Conservation (phyloP, 257 asterid genomes). For the Linaria vulgaris region DNA sequence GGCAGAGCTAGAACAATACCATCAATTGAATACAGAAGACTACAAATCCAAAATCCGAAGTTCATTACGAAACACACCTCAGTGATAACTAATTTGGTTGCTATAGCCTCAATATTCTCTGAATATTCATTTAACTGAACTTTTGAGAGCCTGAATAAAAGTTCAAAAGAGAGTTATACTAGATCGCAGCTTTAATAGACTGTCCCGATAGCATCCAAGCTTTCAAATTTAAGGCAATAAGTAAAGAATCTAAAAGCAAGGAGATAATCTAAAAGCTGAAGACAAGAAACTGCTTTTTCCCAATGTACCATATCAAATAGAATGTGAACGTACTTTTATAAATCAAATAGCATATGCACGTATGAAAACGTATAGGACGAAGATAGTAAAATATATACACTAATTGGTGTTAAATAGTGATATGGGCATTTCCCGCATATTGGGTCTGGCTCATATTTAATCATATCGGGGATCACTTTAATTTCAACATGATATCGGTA, state of each 20-base stretch:
- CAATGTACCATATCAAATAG: not conserved
- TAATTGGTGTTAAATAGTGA: too few relatives aligned
- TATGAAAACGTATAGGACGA: too few relatives aligned
- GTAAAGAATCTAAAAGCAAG: too few relatives aligned
- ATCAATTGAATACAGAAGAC: not conserved
- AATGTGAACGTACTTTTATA: not conserved
- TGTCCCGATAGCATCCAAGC: conserved; percentile 1
- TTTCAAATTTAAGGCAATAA: too few relatives aligned
- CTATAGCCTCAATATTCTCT: conserved; percentile 75
- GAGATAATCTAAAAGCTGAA: conserved; percentile 4
- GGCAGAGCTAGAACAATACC: not conserved
- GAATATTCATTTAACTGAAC: conserved; percentile 68
- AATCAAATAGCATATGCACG: too few relatives aligned
- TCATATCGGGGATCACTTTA: too few relatives aligned
- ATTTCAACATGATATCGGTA: too few relatives aligned
- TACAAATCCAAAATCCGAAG: not conserved
- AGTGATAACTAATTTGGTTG: conserved; percentile 55
- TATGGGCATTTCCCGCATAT: too few relatives aligned
- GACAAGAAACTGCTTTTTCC: not conserved
- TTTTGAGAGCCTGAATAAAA: conserved; percentile 64
- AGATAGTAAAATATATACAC: too few relatives aligned
- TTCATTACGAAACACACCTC: conserved; percentile 42
- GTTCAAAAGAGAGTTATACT: conserved; percentile 6
- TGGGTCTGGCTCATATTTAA: too few relatives aligned
- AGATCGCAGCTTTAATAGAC: not conserved